phyloP scores from a whole-genome alignment of 2,329 filamentous ascomycete species.

The Stagonosporopsis cucurbitacearum region DNA sequence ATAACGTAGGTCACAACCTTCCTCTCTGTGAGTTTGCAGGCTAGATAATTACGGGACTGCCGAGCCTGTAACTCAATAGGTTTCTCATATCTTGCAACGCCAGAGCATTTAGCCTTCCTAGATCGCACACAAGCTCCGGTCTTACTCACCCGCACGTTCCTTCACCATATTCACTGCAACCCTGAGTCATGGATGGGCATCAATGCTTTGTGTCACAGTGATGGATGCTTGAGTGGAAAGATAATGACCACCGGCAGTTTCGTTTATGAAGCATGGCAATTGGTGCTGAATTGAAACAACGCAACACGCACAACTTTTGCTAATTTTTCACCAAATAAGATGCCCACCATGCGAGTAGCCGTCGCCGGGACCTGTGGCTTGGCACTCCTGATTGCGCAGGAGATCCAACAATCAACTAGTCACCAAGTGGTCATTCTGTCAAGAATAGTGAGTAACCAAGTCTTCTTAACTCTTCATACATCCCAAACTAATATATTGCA shows the following conservation, averaged over 20 bases:
- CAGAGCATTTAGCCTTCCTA: constrained; percentile 5
- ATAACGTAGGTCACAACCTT: constrained; percentile 20
- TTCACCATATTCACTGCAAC: constrained; percentile 32
- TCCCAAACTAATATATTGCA: constrained; percentile 39
- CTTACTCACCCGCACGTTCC: constrained; percentile 19
- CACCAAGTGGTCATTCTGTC: constrained; percentile 76
- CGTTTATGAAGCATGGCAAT: background rate
- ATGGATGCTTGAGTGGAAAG: constrained; percentile 8
- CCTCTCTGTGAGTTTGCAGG: constrained; percentile 27
- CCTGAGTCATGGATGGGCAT: constrained; percentile 45
- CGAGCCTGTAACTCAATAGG: background rate
- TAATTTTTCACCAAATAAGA: constrained; percentile 7
- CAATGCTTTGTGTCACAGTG: constrained; percentile 24
- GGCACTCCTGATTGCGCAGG: constrained; percentile 63
- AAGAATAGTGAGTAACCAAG: constrained; percentile 59
- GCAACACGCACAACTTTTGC: background rate
- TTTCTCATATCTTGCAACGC: background rate
- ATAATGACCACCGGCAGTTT: background rate
- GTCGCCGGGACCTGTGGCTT: constrained; percentile 68
- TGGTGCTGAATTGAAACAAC: background rate
- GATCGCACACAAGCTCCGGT: constrained; percentile 12
- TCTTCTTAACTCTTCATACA: background rate
- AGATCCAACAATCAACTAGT: constrained; percentile 66
- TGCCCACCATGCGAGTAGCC: constrained; percentile 64
- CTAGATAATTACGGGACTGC: background rate